phyloP scores from a whole-genome alignment of 169 alveolate genomes.

The Plasmodium vinckei region DNA sequence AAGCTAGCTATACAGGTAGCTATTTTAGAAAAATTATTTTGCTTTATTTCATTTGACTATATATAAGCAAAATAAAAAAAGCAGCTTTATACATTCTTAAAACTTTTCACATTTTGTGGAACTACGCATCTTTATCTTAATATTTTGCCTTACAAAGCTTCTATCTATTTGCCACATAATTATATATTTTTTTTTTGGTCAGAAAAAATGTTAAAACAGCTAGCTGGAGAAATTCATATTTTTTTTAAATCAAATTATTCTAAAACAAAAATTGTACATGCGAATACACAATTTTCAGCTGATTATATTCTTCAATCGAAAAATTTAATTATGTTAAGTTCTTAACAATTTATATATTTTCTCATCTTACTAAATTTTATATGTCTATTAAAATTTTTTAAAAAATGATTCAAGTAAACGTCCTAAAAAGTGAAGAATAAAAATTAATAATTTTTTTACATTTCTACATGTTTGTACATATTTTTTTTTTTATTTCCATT shows the following conservation, averaged over 20 bases:
- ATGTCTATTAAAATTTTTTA: constrained; percentile 53
- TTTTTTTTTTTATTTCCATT: background rate
- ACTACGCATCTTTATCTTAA: background rate
- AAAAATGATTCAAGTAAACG: constrained; percentile 52
- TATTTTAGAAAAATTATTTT: too few species aligned
- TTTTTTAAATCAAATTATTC: constrained; percentile 24
- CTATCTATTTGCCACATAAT: background rate
- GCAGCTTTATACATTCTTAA: background rate
- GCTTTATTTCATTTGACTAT: too few species aligned
- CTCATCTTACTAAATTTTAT: constrained; percentile 61
- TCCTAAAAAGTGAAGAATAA: constrained; percentile 6
- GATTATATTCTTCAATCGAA: constrained; percentile 13
- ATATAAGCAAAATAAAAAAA: too few species aligned
- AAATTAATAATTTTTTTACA: background rate
- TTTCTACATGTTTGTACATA: background rate
- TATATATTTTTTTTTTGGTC: constrained; percentile 7
- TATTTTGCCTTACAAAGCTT: background rate
- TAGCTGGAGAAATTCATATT: constrained; percentile 30
- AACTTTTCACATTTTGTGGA: background rate
- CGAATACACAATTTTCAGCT: constrained; percentile 1
- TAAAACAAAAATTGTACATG: constrained; percentile 19
- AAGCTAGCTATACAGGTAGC: too few species aligned
- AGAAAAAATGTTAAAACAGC: constrained; percentile 8
- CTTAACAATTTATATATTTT: constrained; percentile 53
- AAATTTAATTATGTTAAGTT: constrained; percentile 11